phyloP scores from a whole-genome alignment of 2,329 filamentous ascomycete species.

The Pezicula neosporulosa region DNA sequence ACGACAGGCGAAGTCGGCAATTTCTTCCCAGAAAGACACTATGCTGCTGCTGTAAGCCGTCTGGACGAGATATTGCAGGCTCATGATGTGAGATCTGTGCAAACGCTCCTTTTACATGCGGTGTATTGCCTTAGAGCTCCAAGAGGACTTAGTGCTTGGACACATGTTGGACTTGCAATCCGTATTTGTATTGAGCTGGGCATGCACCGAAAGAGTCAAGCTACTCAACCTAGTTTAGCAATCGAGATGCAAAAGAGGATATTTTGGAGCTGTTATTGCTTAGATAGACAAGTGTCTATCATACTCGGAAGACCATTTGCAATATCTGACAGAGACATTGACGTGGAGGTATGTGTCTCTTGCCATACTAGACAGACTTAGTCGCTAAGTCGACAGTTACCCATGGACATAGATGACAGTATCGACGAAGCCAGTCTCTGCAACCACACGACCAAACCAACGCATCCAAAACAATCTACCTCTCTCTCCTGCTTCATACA shows the following conservation, averaged over 20 bases:
- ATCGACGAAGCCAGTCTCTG: too few relatives aligned
- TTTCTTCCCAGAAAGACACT: constrained; percentile 27
- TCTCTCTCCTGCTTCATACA: too few relatives aligned
- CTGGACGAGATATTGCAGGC: constrained; percentile 31
- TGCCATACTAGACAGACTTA: too few relatives aligned
- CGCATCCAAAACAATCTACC: too few relatives aligned
- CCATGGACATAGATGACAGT: too few relatives aligned
- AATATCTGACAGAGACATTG: too few relatives aligned
- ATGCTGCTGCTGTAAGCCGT: constrained; percentile 26
- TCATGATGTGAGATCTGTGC: constrained; percentile 29
- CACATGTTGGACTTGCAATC: constrained; percentile 25
- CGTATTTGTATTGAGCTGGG: constrained; percentile 20
- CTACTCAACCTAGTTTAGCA: constrained; percentile 3
- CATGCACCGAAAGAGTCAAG: constrained; percentile 1
- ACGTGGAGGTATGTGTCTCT: too few relatives aligned
- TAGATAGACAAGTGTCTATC: constrained; percentile 31
- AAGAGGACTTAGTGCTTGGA: constrained; percentile 32
- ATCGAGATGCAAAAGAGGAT: constrained; percentile 27
- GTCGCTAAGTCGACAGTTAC: too few relatives aligned
- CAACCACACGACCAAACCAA: too few relatives aligned
- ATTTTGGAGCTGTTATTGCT: constrained; percentile 32
- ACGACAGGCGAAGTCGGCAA: constrained; percentile 26
- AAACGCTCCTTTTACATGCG: constrained; percentile 29
- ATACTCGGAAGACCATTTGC: too few relatives aligned
- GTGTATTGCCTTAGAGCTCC: constrained; percentile 31